A percentile compares a stretch with the other conserved stretches of the same genome.
Conservation (phyloP, 768 basidiomycete genomes). For the Lactarius evosmus region DNA sequence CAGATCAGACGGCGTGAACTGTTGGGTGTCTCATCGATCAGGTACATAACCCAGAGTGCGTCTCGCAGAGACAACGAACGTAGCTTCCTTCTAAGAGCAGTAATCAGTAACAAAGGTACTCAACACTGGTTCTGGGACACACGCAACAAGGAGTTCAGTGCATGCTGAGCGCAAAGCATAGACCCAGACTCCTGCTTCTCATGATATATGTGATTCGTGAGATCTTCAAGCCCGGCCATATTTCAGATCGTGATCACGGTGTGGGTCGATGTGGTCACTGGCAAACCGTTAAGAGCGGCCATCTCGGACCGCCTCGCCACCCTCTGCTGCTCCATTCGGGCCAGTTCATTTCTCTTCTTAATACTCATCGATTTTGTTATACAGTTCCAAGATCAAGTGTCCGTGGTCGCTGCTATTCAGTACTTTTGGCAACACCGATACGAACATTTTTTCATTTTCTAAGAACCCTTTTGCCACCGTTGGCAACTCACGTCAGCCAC, state of each 20-base stretch:
- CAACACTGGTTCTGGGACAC: constrained; percentile 33
- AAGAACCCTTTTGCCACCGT: background rate
- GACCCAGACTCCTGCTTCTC: constrained; percentile 75
- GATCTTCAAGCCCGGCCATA: constrained; percentile 59
- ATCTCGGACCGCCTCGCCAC: constrained; percentile 14
- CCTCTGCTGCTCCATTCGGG: background rate
- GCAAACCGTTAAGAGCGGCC: constrained; percentile 11
- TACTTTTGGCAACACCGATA: background rate
- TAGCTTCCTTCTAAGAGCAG: constrained; percentile 43
- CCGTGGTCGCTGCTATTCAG: constrained; percentile 7
- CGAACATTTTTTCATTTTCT: too few species aligned
- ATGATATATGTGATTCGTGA: constrained; percentile 65
- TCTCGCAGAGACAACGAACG: constrained; percentile 37
- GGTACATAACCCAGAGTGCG: constrained; percentile 8
- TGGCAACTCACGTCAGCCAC: constrained; percentile 16
- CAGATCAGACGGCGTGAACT: constrained; percentile 82
- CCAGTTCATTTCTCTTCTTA: background rate
- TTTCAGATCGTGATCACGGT: constrained; percentile 11
- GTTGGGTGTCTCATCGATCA: constrained; percentile 22
- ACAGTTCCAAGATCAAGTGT: constrained; percentile 3
- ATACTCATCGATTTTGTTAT: background rate
- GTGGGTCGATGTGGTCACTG: background rate
- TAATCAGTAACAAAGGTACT: constrained; percentile 18
- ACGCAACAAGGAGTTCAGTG: constrained; percentile 79
- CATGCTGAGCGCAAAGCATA: constrained; percentile 86